Conservation (phyloP, 2,329 filamentous ascomycete species). For the Colletotrichum destructivum region DNA sequence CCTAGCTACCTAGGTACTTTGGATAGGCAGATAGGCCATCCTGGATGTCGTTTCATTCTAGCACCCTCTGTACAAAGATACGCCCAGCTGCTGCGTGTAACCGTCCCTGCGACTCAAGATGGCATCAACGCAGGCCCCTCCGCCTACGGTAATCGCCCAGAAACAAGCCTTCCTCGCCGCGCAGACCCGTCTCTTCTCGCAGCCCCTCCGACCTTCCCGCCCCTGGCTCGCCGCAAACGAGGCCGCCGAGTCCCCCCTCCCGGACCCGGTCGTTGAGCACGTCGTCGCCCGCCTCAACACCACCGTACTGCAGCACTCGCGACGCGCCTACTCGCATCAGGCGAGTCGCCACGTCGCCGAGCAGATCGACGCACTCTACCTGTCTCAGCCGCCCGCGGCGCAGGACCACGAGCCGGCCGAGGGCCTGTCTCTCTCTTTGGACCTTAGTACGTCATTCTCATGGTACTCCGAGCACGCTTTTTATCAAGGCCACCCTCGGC, state of each 20-base stretch:
- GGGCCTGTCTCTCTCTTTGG: slow-evolving; percentile 58
- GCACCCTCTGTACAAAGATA: neutral
- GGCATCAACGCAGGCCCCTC: slow-evolving; percentile 43
- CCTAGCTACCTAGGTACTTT: neutral
- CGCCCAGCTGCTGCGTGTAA: neutral
- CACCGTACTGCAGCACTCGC: slow-evolving; percentile 74
- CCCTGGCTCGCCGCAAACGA: slow-evolving; percentile 67
- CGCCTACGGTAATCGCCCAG: slow-evolving; percentile 72
- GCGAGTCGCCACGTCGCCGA: slow-evolving; percentile 81
- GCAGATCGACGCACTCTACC: slow-evolving; percentile 79
- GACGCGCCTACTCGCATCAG: slow-evolving; percentile 76
- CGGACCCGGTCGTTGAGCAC: slow-evolving; percentile 68
- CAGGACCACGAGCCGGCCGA: slow-evolving; percentile 56
- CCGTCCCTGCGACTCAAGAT: slow-evolving; percentile 7
- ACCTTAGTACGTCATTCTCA: slow-evolving; percentile 57
- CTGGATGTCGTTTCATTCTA: no score
- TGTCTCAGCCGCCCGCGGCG: slow-evolving; percentile 53
- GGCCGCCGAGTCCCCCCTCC: slow-evolving; percentile 57
- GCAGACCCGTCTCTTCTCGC: slow-evolving; percentile 75
- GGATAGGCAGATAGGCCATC: no score
- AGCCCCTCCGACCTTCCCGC: slow-evolving; percentile 69
- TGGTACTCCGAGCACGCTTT: neutral
- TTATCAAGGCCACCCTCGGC: neutral
- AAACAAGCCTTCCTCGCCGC: slow-evolving; percentile 76
- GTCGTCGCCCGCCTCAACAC: slow-evolving; percentile 73